A percentile compares a stretch with the other conserved stretches of the same genome.
These are phyloP conservation scores for Albatrellus ellisii DNA, from an alignment of 768 basidiomycete species.

Conservation along the genomic window DNA sequence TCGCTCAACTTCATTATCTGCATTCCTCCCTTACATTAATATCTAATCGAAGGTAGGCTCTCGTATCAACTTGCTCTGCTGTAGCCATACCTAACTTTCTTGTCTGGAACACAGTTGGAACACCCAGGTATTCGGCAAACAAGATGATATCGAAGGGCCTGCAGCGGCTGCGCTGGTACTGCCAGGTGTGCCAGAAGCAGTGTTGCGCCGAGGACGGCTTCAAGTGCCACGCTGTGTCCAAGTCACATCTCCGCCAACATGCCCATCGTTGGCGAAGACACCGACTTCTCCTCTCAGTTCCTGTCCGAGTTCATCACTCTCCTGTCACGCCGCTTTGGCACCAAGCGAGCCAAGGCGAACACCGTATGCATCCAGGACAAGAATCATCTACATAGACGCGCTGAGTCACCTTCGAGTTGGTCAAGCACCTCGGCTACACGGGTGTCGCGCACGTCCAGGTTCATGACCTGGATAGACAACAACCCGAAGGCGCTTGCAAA, in stretches of 20 bases:
- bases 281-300: constrained; percentile 80
- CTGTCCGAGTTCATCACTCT: constrained; percentile 84
- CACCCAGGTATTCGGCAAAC: constrained; percentile 83
- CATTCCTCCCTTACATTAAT: no score
- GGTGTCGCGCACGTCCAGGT: constrained; percentile 93
- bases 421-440: constrained; percentile 73
- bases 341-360: constrained; percentile 90
- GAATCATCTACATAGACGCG: constrained; percentile 86
- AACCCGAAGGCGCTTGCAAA: constrained; percentile 90
- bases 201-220: constrained; percentile 99
- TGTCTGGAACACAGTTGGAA: constrained; percentile 48
- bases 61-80: neutral
- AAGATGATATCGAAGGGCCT: constrained; percentile 97
- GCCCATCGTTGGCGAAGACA: constrained; percentile 91
- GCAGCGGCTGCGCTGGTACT: constrained; percentile 94
- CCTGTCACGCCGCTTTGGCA: constrained; percentile 77
- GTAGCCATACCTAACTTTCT: no score
- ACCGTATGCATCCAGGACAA: constrained; percentile 93
- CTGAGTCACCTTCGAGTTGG: constrained; percentile 95
- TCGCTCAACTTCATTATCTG: no score
- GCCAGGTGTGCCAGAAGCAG: constrained; percentile 98
- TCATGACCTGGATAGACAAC: constrained; percentile 94
- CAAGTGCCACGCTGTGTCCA: constrained; percentile 84
- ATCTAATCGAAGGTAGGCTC: constrained; percentile 8
- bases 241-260: constrained; percentile 91